Evolutionary conservation across 106 monocot genomes (phyloP).

Genomic region (Apostasia shenzhenica): DNA sequence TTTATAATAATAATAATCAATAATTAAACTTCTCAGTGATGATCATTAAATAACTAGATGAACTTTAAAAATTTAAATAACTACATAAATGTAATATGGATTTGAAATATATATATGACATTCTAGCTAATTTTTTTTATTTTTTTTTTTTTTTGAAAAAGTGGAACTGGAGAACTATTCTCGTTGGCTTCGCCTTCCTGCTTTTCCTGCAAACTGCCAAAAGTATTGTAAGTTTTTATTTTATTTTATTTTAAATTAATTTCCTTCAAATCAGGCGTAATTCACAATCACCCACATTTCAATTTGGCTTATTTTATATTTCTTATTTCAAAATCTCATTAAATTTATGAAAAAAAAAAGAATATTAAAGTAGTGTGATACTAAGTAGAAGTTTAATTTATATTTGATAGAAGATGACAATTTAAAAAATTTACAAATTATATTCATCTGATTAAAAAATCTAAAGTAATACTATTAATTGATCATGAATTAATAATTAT

Average conservation of each 20-base stretch:
- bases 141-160: conserved; percentile 12
- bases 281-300: no score
- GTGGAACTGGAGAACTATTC: conserved; percentile 78
- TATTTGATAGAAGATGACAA: no score
- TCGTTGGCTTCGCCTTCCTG: conserved; percentile 71
- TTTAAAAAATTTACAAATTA: no score
- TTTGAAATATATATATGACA: background rate
- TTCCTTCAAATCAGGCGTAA: no score
- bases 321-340: no score
- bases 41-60: background rate
- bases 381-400: no score
- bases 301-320: no score
- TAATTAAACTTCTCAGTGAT: background rate
- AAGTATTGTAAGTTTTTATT: conserved; percentile 57
- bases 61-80: background rate
- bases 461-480: background rate
- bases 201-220: conserved; percentile 49
- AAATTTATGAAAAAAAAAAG: no score
- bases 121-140: background rate
- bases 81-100: background rate
- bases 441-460: no score
- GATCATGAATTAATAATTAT: background rate
- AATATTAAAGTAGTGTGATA: no score
- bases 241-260: background rate
- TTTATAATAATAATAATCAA: background rate